These are phyloP conservation scores for Nicotiana benthamiana DNA, from an alignment of 257 asterid species.

Conservation along the genomic window DNA sequence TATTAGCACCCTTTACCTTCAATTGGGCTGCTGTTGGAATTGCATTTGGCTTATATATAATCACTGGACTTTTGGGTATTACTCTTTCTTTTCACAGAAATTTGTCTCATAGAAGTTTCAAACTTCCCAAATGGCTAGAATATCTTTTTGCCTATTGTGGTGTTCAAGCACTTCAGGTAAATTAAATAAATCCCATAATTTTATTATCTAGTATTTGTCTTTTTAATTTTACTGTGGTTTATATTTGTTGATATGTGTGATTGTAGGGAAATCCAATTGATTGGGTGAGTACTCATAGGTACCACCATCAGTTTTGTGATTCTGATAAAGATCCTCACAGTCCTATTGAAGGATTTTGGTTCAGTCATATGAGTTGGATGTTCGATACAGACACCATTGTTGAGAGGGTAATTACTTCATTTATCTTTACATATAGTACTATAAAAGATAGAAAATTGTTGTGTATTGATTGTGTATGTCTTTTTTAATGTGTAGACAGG, in stretches of 20 bases:
- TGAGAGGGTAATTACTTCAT: slow-evolving; percentile 35
- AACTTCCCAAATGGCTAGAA: slow-evolving; percentile 83
- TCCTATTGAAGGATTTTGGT: slow-evolving; percentile 83
- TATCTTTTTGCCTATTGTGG: slow-evolving; percentile 82
- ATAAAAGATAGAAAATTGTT: not conserved
- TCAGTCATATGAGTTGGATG: slow-evolving; percentile 76
- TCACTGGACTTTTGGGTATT: slow-evolving; percentile 74
- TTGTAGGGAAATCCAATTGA: slow-evolving; percentile 67
- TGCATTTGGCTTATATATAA: slow-evolving; percentile 44
- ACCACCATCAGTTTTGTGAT: slow-evolving; percentile 81
- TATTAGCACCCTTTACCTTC: slow-evolving; percentile 63
- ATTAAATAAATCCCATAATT: not conserved
- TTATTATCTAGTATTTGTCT: no score
- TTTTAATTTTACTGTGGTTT: no score
- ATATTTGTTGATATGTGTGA: not conserved
- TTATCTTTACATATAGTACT: not conserved
- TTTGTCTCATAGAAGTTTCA: slow-evolving; percentile 65
- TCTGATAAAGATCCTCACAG: slow-evolving; percentile 74
- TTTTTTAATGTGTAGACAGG: slow-evolving; percentile 39
- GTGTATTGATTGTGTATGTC: not conserved
- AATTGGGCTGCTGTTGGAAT: slow-evolving; percentile 48
- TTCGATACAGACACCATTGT: slow-evolving; percentile 37
- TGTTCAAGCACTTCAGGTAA: slow-evolving; percentile 76
- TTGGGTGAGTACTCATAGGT: slow-evolving; percentile 89
- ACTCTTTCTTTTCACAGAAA: slow-evolving; percentile 81